Conservation (phyloP, 371 early-diverging fungal species). For the Mucor saturninus region DNA sequence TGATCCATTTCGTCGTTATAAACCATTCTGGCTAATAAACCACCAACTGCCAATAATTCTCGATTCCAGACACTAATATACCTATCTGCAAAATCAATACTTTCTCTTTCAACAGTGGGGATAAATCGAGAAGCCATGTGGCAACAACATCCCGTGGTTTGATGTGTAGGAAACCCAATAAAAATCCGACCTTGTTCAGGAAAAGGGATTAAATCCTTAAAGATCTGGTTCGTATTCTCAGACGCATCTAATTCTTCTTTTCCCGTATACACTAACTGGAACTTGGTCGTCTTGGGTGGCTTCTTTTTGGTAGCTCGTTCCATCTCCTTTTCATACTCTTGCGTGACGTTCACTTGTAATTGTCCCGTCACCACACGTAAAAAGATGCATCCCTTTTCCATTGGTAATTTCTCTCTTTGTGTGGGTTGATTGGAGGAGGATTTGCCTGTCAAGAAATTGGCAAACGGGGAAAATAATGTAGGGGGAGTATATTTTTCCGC, state of each 20-base stretch:
- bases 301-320: slow-evolving; percentile 90
- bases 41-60: slow-evolving; percentile 79
- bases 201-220: slow-evolving; percentile 74
- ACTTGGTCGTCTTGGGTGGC: slow-evolving; percentile 76
- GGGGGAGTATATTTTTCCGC: slow-evolving; percentile 61
- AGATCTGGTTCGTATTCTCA: slow-evolving; percentile 57
- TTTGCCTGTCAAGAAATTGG: slow-evolving; percentile 28
- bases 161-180: slow-evolving; percentile 91
- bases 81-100: slow-evolving; percentile 90
- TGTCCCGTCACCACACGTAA: slow-evolving; percentile 72
- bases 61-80: slow-evolving; percentile 84
- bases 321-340: slow-evolving; percentile 75
- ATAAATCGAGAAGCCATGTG: slow-evolving; percentile 88
- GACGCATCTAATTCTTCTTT: slow-evolving; percentile 82
- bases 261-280: slow-evolving; percentile 76
- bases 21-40: slow-evolving; percentile 73
- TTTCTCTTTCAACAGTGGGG: slow-evolving; percentile 91
- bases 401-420: slow-evolving; percentile 26
- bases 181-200: slow-evolving; percentile 86
- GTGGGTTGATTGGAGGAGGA: slow-evolving; percentile 17
- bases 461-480: slow-evolving; percentile 28
- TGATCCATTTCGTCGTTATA: slow-evolving; percentile 80
- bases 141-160: slow-evolving; percentile 87
- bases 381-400: slow-evolving; percentile 68
- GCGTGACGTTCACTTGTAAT: slow-evolving; percentile 60